Evolutionary conservation across 2,329 filamentous ascomycete genomes (phyloP), one percentile per base, ranked within the genome.

Genomic region (Exophiala spinifera): DNA sequence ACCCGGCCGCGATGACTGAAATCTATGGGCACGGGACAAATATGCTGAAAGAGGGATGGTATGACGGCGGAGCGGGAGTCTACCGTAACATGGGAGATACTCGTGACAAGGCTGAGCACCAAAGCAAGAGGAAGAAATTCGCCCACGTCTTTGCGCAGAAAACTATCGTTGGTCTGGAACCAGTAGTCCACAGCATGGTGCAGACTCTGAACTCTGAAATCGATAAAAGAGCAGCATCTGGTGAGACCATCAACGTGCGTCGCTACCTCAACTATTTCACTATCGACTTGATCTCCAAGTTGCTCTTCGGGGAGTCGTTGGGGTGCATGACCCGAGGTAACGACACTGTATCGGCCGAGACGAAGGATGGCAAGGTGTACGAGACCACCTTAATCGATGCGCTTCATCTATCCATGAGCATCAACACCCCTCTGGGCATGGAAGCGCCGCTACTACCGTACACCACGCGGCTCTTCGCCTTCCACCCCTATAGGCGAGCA

Each of bases 21-120:
- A 70, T 70, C 47, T 70, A 70, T 39, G 66, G 67, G 4, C 67
- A 69, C 37, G 55, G 57, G 5, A 46, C 54, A 11, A 17, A 57
- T 4, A 53, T 56, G 31, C 14, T 57, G 10, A 63, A 63, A 46
- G 61, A 55, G 40, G 45, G 49, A 13, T 62, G 59, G 37, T 63
- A 61, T 36, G 39, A 49, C n/a, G 23, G 34, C 19, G 11, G 50
- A n/a, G 55, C 36, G 4, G 55, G 28, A 13, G 51, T 36, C 3
- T 49, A 55, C 23, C 57, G 51, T 3, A 55, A 56, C 21, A 50
- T 56, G 43, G 33, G 34, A 2, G 28, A 53, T 20, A 28, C 44
- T 8, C 3, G 33, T 1, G 37, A 33, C 44, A 53, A 51, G 25
- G 36, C 20, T 4, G 37, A 37, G 14, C 57, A 60, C 40, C 21